These are phyloP conservation scores for Venturia aucupariae DNA, from an alignment of 2,329 filamentous ascomycete species.

Conservation along the genomic window DNA sequence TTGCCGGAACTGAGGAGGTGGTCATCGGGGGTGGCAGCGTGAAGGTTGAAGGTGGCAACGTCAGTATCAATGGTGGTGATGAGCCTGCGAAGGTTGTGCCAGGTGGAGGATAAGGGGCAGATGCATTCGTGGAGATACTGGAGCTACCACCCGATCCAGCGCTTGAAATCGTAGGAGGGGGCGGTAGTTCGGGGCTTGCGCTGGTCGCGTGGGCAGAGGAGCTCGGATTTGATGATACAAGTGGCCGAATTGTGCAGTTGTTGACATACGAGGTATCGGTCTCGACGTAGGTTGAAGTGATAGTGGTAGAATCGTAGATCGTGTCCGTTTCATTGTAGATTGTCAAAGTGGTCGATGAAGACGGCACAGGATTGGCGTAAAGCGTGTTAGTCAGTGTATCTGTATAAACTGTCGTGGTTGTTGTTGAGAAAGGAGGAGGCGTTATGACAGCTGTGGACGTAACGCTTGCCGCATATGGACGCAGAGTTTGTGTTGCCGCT, in stretches of 20 bases:
- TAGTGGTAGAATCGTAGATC: not conserved
- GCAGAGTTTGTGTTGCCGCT: not conserved
- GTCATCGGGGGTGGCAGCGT: not conserved
- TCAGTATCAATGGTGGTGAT: not conserved
- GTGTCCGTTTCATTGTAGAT: constrained; percentile 4
- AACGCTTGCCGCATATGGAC: not conserved
- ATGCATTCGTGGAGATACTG: not conserved
- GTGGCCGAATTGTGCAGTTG: not conserved
- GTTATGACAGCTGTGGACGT: not conserved
- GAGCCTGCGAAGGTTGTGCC: not conserved
- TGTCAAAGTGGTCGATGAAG: constrained; percentile 1
- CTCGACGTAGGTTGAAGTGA: not conserved
- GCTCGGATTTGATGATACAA: not conserved
- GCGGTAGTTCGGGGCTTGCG: not conserved
- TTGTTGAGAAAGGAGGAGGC: not conserved
- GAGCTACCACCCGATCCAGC: not conserved
- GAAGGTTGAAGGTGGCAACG: not conserved
- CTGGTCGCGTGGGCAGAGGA: not conserved
- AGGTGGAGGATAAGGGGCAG: too few species aligned
- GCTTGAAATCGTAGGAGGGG: not conserved
- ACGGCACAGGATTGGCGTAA: not conserved
- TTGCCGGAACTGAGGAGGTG: not conserved
- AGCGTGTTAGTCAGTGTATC: not conserved
- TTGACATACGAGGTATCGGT: not conserved
- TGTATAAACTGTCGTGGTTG: not conserved